Conservation (phyloP, 2,329 filamentous ascomycete species). For the Sclerotinia nivalis region DNA sequence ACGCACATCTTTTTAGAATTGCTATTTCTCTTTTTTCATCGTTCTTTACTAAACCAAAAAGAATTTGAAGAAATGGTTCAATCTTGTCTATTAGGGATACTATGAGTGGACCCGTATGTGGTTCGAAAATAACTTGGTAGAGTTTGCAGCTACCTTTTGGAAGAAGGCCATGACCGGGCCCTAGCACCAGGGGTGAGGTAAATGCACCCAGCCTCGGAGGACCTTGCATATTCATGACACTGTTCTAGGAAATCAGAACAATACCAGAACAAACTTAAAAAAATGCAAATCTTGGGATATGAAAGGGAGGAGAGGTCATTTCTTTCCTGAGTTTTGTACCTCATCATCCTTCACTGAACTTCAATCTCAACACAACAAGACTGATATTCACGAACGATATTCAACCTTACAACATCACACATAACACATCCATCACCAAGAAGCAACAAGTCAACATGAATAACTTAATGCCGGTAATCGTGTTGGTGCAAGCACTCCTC, state of each 20-base stretch:
- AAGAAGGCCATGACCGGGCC: not conserved
- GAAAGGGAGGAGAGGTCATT: not conserved
- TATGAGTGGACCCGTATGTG: too few species aligned
- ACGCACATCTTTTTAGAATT: too few species aligned
- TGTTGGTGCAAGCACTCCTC: not conserved
- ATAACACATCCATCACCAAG: not conserved
- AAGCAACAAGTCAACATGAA: not conserved
- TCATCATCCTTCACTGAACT: not conserved
- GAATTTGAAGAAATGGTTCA: too few species aligned
- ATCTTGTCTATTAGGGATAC: too few species aligned
- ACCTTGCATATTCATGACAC: not conserved
- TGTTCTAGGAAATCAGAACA: not conserved
- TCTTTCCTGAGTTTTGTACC: not conserved
- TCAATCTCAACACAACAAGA: not conserved
- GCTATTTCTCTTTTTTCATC: too few species aligned
- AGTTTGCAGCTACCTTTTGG: not conserved
- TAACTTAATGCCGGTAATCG: too few species aligned
- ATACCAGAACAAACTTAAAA: not conserved
- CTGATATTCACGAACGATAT: not conserved
- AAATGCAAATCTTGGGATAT: not conserved
- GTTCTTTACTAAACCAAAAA: too few species aligned
- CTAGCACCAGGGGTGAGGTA: not conserved
- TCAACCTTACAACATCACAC: not conserved
- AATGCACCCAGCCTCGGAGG: not conserved
- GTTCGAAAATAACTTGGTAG: too few species aligned